These are phyloP conservation scores for Tritrichomonas musculus DNA, from an alignment of 208 protist species.

Conservation along the genomic window DNA sequence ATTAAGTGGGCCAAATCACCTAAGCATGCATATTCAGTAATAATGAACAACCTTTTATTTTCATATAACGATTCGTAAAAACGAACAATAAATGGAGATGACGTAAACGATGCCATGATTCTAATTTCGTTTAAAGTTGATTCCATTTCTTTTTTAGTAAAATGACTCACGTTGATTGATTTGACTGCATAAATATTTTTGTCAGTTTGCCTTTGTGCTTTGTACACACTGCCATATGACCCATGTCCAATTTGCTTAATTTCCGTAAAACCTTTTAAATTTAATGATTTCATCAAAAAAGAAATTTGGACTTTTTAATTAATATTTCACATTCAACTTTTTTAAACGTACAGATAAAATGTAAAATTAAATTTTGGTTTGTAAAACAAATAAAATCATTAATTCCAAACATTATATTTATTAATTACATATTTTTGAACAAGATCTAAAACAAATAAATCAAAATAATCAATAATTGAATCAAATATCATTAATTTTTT, in stretches of 20 bases:
- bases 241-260: not conserved
- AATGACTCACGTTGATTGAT: constrained; percentile 38
- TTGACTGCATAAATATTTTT: constrained; percentile 38
- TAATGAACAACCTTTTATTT: constrained; percentile 56
- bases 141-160: constrained; percentile 42
- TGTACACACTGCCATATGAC: not conserved
- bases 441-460: too few relatives aligned
- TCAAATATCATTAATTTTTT: too few relatives aligned
- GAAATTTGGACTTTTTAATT: too few relatives aligned
- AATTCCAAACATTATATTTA: too few relatives aligned
- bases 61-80: constrained; percentile 60
- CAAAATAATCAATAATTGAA: too few relatives aligned
- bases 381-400: too few relatives aligned
- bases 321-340: too few relatives aligned
- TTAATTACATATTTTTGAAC: too few relatives aligned
- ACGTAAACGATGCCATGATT: constrained; percentile 55
- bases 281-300: too few relatives aligned
- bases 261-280: too few relatives aligned
- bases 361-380: too few relatives aligned
- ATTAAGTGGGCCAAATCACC: constrained; percentile 49
- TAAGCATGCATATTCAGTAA: constrained; percentile 54
- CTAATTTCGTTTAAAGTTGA: constrained; percentile 62
- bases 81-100: constrained; percentile 51
- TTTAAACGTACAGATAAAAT: too few relatives aligned
- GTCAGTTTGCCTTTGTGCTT: not conserved